These are phyloP conservation scores for Bathelium albidoporum DNA, from an alignment of 495 filamentous ascomycete genomes.

Conservation along the genomic window DNA sequence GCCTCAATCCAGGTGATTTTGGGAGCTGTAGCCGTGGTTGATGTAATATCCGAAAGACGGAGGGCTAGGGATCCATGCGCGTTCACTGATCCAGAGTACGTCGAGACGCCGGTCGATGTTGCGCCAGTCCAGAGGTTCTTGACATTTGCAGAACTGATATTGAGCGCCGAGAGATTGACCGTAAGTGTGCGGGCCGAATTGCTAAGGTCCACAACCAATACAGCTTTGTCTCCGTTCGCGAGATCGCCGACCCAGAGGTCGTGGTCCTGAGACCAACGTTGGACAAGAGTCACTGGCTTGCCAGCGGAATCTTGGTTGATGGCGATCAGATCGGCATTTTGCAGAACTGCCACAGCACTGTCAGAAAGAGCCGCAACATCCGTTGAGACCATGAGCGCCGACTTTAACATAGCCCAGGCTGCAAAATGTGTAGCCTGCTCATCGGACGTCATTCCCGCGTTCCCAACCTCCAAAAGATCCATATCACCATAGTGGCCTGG, in stretches of 20 bases:
- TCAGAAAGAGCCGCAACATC: not conserved
- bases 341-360: slow-evolving; percentile 9
- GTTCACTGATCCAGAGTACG: not conserved
- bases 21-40: not conserved
- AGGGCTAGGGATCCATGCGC: slow-evolving; percentile 1
- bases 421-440: slow-evolving; percentile 4
- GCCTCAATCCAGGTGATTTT: not conserved
- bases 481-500: not conserved
- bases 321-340: slow-evolving; percentile 16
- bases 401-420: slow-evolving; percentile 19
- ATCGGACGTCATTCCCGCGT: not conserved
- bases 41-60: not conserved
- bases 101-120: not conserved
- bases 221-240: not conserved
- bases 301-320: slow-evolving; percentile 18
- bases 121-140: not conserved
- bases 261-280: slow-evolving; percentile 15
- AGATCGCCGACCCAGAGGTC: slow-evolving; percentile 19
- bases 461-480: slow-evolving; percentile 7
- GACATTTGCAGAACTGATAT: not conserved
- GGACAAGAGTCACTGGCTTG: slow-evolving; percentile 13
- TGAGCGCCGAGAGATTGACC: not conserved
- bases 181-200: not conserved
- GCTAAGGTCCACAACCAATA: not conserved
- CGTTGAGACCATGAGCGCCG: slow-evolving; percentile 12